Evolutionary conservation across 768 basidiomycete genomes (phyloP), one percentile per base, ranked within the genome.

Genomic region (Russula ochroleuca): DNA sequence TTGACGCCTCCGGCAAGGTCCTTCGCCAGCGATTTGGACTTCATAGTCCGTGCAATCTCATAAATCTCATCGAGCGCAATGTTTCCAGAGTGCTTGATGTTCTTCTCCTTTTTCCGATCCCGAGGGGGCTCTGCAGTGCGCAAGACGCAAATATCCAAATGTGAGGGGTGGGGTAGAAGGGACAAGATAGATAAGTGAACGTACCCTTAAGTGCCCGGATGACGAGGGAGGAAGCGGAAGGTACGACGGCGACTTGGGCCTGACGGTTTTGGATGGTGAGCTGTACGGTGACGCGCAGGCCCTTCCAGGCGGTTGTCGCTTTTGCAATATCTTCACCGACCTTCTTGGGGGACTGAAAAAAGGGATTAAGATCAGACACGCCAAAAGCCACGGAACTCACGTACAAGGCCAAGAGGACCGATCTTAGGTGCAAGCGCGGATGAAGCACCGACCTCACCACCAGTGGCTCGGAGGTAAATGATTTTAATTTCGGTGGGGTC

Each of bases 321-420:
- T 99, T 99, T 72, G 97, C 97, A 75, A 99, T 99, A 80, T 99
- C 97, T 92, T 99, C 97, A 79, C 97, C 97, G 78, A 99, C 97
- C 82, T 98, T 98, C 83, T 99, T 99, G 71, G 97, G 97, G 63
- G 97, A 98, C 97, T 98, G 70, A 2, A 21, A 40, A n/a, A 28
- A 55, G 62, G 25, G 2, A 43, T 33, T 59, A 31, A 21, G 57
- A 19, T 56, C 40, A 38, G 73, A 68, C 13, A 5, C 1, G 6
- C 19, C 17, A 33, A 28, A n/a, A 41, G 7, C 15, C 8, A 10
- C 14, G 31, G 5, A 17, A 37, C 23, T 35, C 1, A 69, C 94
- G 72, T 75, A 98, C 96, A 75, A 99, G 81, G 90, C 96, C 96
- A 69, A 99, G 87, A 80, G 97, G 97, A 86, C 97, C 97, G 76